Base-by-base conservation (phyloP, 129 eudicot species). In the Helichrysum umbraculigerum region DNA sequence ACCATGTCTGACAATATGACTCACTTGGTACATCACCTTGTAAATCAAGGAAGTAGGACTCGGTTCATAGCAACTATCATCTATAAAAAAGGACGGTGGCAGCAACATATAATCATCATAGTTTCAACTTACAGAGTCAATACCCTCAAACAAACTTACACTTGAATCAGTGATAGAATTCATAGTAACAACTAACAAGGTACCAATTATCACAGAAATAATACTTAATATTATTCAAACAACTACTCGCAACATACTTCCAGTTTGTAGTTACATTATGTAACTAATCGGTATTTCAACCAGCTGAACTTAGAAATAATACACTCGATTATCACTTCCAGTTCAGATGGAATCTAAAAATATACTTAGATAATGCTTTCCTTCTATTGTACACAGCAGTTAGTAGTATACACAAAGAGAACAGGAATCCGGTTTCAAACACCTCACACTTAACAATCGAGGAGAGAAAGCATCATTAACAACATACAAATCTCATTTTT, bases 351-450 rank as follows among this genome's bases (percentile, higher is more conserved):
- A 37, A 37, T 37, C 42, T 37, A 37, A 37, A 37, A 2, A 2
- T 37, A 35, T 35, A 42, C 61, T 44, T 62, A 4, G 29, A 30
- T 61, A 37, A 74, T 22, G 39, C 42, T 47, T 25, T 74, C 60
- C 28, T 67, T 75, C 15, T n/a, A n/a, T 16, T 30, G 22, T 6
- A 19, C 3, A 2, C 5, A 6, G 34, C 16, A 15, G 15, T 1
- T 25, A 51, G 14, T n/a, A 4, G 3, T 37, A 56, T 19, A 19
- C 65, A 37, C 37, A 71, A 41, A 20, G 22, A n/a, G 5, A 66
- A 34, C 54, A 58, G 17, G 59, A 57, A 66, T 12, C 41, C 52
- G 25, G 58, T 77, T 59, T 7, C 37, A 68, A 77, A 39, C 50
- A 57, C 50, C 25, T 68, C 62, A 58, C 61, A n/a, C 3, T 56